phyloP scores from a whole-genome alignment of 2,329 filamentous ascomycete species.

The Colletotrichum spinosum region DNA sequence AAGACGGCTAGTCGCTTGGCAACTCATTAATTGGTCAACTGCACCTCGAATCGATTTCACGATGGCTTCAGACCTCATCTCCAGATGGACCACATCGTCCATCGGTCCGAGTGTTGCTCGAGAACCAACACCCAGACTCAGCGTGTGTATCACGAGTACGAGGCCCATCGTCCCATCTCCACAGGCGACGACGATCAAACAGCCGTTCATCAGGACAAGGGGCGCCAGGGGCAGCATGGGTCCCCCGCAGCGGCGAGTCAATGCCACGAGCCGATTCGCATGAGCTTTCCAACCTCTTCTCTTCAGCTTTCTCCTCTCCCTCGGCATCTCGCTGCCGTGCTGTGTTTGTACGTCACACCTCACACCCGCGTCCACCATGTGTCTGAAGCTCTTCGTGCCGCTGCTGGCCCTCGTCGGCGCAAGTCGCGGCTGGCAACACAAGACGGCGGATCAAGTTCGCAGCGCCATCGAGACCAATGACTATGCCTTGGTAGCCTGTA shows the following conservation, averaged over 20 bases:
- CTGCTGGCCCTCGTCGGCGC: constrained; percentile 23
- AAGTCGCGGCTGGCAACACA: constrained; percentile 28
- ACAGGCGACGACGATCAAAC: constrained; percentile 29
- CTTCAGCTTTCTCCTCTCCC: background rate
- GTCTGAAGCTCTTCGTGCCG: constrained; percentile 26
- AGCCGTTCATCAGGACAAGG: constrained; percentile 22
- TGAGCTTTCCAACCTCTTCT: background rate
- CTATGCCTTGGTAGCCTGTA: constrained; percentile 48
- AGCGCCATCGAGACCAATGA: constrained; percentile 37
- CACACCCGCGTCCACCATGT: constrained; percentile 11
- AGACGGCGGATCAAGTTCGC: constrained; percentile 20
- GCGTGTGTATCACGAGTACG: too few species aligned
- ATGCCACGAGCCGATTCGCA: constrained; percentile 13
- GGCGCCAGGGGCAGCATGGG: constrained; percentile 18
- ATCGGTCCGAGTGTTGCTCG: too few species aligned
- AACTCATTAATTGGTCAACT: too few species aligned
- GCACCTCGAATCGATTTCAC: too few species aligned
- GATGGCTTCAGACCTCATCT: too few species aligned
- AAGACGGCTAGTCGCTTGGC: too few species aligned
- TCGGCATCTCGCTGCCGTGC: background rate
- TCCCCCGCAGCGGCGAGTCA: constrained; percentile 29
- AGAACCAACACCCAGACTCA: too few species aligned
- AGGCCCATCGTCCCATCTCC: background rate
- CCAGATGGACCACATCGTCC: too few species aligned
- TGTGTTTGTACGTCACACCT: constrained; percentile 19